Evolutionary conservation across 345 rosid species (phyloP), one percentile per base, ranked within the genome.

Genomic region (Eucalyptus pauciflora): DNA sequence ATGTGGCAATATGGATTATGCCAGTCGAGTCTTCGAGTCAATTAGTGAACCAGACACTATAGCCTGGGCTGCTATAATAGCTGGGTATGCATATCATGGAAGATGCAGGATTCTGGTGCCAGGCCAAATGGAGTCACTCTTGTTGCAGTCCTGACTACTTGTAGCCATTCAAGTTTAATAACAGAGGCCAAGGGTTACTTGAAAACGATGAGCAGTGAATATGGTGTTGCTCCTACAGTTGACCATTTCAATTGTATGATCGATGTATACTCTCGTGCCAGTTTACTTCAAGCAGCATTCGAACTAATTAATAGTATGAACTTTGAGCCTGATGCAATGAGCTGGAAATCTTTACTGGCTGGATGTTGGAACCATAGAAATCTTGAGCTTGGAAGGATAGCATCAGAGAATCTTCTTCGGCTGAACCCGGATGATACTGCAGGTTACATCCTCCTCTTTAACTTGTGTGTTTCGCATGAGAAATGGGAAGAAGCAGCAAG

Each of bases 181-280:
- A 87, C 87, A 29, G 94, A 95, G 89, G 97, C 95, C 50, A 90
- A 90, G 89, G 88, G 89, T 85, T 92, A 89, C 91, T 91, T 95
- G 87, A 93, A 93, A 41, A 88, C 89, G 18, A 94, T 96, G 97
- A 90, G 79, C 87, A 58, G 86, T 87, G 91, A 90, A 12, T 94
- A 94, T 71, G 94, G 92, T 17, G 94, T 94, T 87, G 52, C 90
- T 85, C 95, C 97, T 31, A 95, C 93, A 29, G 92, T 94, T 29
- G 97, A 95, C 89, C 98, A 96, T 89, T 96, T 91, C 90, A 91
- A 93, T 90, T 95, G 96, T 90, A 91, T 96, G 96, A 88, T 95
- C 10, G 96, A 94, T 90, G 89, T 91, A 33, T 96, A 95, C 89
- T 91, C 97, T 87, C 96, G 97, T 46, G 94, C 94, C 41, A 97